Evolutionary conservation across 441 rosid genomes (phyloP).

Genomic region (Corymbia citriodora): DNA sequence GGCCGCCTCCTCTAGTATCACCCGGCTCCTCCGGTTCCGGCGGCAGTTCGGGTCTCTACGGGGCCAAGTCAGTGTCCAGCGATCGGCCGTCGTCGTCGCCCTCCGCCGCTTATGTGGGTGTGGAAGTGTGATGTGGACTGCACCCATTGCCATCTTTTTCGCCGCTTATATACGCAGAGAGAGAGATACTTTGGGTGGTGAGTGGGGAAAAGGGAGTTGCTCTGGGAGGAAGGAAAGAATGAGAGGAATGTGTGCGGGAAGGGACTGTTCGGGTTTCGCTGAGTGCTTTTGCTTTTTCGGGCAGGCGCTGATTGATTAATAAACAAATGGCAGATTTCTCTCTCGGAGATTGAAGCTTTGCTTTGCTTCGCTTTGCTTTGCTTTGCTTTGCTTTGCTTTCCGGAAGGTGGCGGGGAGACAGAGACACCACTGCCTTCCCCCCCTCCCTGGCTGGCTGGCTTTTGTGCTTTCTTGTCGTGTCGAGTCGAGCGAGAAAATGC

Average conservation of each 20-base stretch:
- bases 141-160: background rate
- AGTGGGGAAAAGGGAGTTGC: slow-evolving; percentile 53
- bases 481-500: background rate
- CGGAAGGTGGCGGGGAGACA: background rate
- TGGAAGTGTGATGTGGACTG: background rate
- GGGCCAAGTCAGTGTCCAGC: background rate
- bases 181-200: slow-evolving; percentile 58
- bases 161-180: slow-evolving; percentile 5
- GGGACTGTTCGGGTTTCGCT: background rate
- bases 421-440: background rate
- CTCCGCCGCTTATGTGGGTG: background rate
- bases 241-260: background rate
- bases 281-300: background rate
- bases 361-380: background rate
- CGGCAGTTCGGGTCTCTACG: background rate
- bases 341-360: background rate
- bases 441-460: background rate
- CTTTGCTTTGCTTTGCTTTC: background rate
- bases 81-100: fast-evolving
- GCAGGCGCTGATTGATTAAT: background rate
- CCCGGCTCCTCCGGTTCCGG: background rate
- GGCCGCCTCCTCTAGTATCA: background rate
- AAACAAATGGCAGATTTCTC: background rate
- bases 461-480: background rate
- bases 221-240: slow-evolving; percentile 56